These are phyloP conservation scores for Paramyrothecium roridum DNA, from an alignment of 2,329 filamentous ascomycete genomes.

Conservation along the genomic window DNA sequence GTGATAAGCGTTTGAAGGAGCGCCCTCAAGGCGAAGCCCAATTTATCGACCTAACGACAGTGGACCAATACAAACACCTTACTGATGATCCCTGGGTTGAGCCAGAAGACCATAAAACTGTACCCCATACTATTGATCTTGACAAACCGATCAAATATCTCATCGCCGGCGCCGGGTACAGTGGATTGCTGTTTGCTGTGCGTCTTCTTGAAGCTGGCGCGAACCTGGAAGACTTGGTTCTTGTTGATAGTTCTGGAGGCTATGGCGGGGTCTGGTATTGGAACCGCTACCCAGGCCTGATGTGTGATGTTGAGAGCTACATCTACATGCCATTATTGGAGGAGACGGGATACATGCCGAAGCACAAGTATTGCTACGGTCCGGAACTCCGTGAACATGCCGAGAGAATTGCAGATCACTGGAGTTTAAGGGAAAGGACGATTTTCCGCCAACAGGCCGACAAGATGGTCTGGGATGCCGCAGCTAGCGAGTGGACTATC, in stretches of 20 bases:
- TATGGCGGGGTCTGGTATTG: constrained; percentile 52
- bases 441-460: constrained; percentile 40
- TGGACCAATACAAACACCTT: constrained; percentile 16
- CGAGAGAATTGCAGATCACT: constrained; percentile 38
- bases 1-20: constrained; percentile 24
- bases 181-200: constrained; percentile 26
- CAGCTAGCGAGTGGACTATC: constrained; percentile 16
- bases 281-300: constrained; percentile 46
- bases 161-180: constrained; percentile 31
- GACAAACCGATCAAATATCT: constrained; percentile 8
- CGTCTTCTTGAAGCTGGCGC: constrained; percentile 18
- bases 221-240: constrained; percentile 29
- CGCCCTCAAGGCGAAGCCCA: constrained; percentile 25
- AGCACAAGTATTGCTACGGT: constrained; percentile 41
- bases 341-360: constrained; percentile 57
- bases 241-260: constrained; percentile 32
- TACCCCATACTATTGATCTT: constrained; percentile 16
- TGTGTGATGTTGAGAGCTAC: constrained; percentile 58
- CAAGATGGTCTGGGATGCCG: constrained; percentile 44
- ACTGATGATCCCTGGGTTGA: constrained; percentile 31
- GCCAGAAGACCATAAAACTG: constrained; percentile 24
- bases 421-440: constrained; percentile 27
- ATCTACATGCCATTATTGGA: constrained; percentile 60
- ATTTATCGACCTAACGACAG: constrained; percentile 24
- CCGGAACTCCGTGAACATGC: constrained; percentile 40